Conservation (phyloP, 352 stramenopile species). For the Aphanomyces stellatus region DNA sequence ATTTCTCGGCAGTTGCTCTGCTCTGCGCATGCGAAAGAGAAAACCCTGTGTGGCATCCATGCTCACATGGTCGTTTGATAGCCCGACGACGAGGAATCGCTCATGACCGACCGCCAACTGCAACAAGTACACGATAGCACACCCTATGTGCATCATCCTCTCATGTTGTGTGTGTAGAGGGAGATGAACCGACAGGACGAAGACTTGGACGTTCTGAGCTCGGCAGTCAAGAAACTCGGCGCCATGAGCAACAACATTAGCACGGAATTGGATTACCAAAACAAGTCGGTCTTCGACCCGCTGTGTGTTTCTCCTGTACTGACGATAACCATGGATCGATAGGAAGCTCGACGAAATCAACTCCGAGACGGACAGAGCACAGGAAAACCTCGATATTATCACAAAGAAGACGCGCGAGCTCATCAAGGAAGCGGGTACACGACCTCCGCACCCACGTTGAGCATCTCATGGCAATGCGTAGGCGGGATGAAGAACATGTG, state of each 20-base stretch:
- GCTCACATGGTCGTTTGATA: background rate
- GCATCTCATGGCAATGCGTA: slow-evolving; percentile 15
- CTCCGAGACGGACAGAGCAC: slow-evolving; percentile 74
- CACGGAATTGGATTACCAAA: slow-evolving; percentile 73
- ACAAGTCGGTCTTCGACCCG: too few relatives aligned
- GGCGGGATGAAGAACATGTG: slow-evolving; percentile 81
- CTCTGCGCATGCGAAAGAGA: background rate
- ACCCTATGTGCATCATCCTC: too few relatives aligned
- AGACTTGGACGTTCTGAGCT: slow-evolving; percentile 66
- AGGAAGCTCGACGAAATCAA: slow-evolving; percentile 81
- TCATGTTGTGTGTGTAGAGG: slow-evolving; percentile 21
- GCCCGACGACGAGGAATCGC: slow-evolving; percentile 20
- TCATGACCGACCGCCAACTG: slow-evolving; percentile 13
- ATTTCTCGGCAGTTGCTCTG: background rate
- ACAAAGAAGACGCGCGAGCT: slow-evolving; percentile 83
- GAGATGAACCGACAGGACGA: slow-evolving; percentile 81
- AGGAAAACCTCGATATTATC: slow-evolving; percentile 55
- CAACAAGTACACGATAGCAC: slow-evolving; percentile 13
- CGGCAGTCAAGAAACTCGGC: slow-evolving; percentile 65
- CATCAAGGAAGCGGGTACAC: slow-evolving; percentile 63
- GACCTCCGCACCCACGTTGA: background rate
- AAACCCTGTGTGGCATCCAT: too few relatives aligned
- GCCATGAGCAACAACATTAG: slow-evolving; percentile 82
- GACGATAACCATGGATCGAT: background rate
- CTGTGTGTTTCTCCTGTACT: background rate